Percentiles rank a stretch among this genome's conserved stretches.
Evolutionary conservation across 371 early-diverging fungal genomes (phyloP).

Genomic region (Parasitella parasitica): DNA sequence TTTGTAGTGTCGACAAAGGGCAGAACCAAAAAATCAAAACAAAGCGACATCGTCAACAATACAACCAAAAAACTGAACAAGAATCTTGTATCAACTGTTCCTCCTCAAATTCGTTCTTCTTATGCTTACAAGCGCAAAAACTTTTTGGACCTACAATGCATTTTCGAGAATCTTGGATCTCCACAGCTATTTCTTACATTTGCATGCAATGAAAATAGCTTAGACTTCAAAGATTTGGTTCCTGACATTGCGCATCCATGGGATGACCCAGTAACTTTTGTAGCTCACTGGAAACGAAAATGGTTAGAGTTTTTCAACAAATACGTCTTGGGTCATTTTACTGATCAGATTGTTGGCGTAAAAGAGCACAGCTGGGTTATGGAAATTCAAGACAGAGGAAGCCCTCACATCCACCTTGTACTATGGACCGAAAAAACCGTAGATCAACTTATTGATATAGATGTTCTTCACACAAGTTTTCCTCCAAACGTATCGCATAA

Average conservation of each 20-base stretch:
- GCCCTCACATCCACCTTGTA: conserved; percentile 1
- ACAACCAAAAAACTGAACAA: not conserved
- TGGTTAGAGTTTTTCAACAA: not conserved
- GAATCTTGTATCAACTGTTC: not conserved
- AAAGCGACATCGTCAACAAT: not conserved
- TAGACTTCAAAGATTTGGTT: not conserved
- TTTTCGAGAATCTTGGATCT: not conserved
- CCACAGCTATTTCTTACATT: conserved; percentile 12
- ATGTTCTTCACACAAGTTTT: not conserved
- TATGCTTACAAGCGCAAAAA: conserved; percentile 5
- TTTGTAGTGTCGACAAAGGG: not conserved
- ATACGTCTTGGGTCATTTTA: not conserved
- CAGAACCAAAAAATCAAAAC: not conserved
- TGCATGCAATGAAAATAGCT: not conserved
- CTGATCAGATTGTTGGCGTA: not conserved
- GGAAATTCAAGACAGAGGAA: not conserved
- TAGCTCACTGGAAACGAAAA: not conserved
- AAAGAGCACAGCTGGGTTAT: not conserved
- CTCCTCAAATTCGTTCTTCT: not conserved
- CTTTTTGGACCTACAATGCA: not conserved
- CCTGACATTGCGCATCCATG: not conserved
- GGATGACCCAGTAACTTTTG: conserved; percentile 2
- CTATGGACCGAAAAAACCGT: conserved; percentile 1
- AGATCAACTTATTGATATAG: not conserved
- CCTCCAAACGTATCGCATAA: not conserved